Base-by-base conservation (phyloP, 768 basidiomycete species). In the Chlorophyllum brunneum region DNA sequence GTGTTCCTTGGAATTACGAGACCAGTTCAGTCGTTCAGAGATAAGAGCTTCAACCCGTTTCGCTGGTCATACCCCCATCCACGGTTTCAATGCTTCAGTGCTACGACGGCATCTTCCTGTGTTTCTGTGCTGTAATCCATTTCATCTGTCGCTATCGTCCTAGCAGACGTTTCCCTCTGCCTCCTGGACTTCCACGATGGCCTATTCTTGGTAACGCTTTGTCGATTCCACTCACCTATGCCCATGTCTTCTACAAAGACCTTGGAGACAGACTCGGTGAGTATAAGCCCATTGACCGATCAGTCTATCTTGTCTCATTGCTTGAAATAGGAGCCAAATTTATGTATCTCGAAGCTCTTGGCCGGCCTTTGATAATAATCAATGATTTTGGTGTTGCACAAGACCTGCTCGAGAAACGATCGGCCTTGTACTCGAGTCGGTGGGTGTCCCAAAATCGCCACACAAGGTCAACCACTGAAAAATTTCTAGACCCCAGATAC, bases 361-460 rank as follows among this genome's bases (percentile, higher is more conserved):
- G 63, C 8, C 59, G 50, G 16, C 60, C 61, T 2, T 54, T 68
- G 10, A 53, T 66, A 5, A 48, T 65, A 10, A 41, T 68, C 31
- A 65, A 64, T 42, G 59, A 63, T 8, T 57, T 61, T 40, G 46
- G 61, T 33, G 57, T 58, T 4, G 60, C 59, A 39, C 37, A 58
- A 15, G 64, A 65, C 33, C 55, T 68, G 5, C 43, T 68, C 18
- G 65, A 63, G 38, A 64, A 60, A 41, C 56, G 61, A 16, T 61
- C 65, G 4, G 60, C 60, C 5, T 60, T 63, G 3, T 65, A 68
- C 47, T 68, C 65, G 4, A 64, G 64, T 42, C 37, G 57, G 18
- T 33, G 4, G 5, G 51, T 24, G 34, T 2, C 1, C 13, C 15
- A 2, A 39, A 1, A 36, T 20, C 5, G 6, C 15, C 7, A 42